phyloP scores from a whole-genome alignment of 2,329 filamentous ascomycete genomes.

The Sphaerulina musiva region DNA sequence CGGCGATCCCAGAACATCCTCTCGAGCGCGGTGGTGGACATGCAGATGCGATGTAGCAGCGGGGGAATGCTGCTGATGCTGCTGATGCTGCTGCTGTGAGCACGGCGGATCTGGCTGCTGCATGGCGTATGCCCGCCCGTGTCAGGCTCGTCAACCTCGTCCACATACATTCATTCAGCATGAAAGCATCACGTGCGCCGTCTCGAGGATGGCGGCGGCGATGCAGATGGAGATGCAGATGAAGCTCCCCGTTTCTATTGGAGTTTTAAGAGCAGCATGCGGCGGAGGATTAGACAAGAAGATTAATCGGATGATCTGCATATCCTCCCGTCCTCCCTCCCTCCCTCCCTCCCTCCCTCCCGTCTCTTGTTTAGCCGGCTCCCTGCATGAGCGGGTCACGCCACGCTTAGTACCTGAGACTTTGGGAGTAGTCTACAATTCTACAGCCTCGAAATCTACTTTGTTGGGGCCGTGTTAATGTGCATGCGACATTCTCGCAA shows the following conservation, averaged over 20 bases:
- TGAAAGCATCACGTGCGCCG: neutral
- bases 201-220: neutral
- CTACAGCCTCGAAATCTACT: neutral
- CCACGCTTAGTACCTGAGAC: too few relatives aligned
- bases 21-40: neutral
- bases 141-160: too few relatives aligned
- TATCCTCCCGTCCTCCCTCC: neutral
- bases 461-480: neutral
- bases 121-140: neutral
- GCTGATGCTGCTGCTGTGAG: slow-evolving; percentile 1
- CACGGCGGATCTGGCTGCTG: neutral
- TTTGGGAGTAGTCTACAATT: too few relatives aligned
- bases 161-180: neutral
- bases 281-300: neutral
- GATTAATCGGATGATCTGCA: neutral
- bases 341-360: neutral
- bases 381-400: neutral
- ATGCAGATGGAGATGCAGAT: too few relatives aligned
- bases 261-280: too few relatives aligned
- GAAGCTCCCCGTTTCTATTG: too few relatives aligned
- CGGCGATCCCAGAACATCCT: slow-evolving; percentile 11
- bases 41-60: neutral
- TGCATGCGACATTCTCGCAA: too few relatives aligned
- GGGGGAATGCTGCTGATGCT: neutral
- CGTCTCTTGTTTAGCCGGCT: too few relatives aligned